Conservation (phyloP, 2,329 filamentous ascomycete genomes). For the Sclerotinia sclerotiorum region DNA sequence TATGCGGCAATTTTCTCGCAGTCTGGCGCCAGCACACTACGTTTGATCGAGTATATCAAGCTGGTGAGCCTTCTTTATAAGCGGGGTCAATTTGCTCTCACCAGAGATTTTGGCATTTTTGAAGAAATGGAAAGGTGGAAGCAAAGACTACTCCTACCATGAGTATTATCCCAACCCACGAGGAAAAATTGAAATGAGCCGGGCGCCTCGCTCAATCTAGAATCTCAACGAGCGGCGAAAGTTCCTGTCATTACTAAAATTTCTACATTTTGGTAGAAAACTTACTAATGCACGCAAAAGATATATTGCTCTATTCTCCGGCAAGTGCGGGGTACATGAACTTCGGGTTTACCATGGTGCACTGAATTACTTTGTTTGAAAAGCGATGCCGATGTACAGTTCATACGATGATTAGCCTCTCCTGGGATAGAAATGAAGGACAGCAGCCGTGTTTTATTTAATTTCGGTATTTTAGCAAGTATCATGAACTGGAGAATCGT, state of each 20-base stretch:
- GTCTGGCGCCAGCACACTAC: conserved; percentile 49
- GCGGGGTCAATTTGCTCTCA: background rate
- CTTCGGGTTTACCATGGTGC: background rate
- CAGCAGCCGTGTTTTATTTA: too few relatives aligned
- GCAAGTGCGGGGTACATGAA: background rate
- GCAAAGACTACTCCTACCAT: conserved; percentile 59
- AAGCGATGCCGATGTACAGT: too few relatives aligned
- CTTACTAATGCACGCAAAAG: background rate
- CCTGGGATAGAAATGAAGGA: too few relatives aligned
- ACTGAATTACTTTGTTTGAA: too few relatives aligned
- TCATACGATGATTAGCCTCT: too few relatives aligned
- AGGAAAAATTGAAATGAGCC: conserved; percentile 76
- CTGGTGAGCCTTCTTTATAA: background rate
- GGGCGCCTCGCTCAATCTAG: conserved; percentile 38
- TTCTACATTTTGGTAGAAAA: background rate
- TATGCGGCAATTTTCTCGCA: conserved; percentile 48
- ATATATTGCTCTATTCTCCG: background rate
- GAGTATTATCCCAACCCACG: conserved; percentile 77
- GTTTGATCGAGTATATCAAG: background rate
- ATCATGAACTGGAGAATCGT: too few relatives aligned
- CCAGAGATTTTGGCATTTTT: background rate
- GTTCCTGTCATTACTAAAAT: conserved; percentile 11
- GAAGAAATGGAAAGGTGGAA: background rate
- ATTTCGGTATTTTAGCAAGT: too few relatives aligned
- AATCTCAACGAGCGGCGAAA: conserved; percentile 25